A percentile compares a stretch with the other conserved stretches of the same genome.
These are phyloP conservation scores for Auriscalpium microsporum DNA, from an alignment of 768 basidiomycete species.

Conservation along the genomic window DNA sequence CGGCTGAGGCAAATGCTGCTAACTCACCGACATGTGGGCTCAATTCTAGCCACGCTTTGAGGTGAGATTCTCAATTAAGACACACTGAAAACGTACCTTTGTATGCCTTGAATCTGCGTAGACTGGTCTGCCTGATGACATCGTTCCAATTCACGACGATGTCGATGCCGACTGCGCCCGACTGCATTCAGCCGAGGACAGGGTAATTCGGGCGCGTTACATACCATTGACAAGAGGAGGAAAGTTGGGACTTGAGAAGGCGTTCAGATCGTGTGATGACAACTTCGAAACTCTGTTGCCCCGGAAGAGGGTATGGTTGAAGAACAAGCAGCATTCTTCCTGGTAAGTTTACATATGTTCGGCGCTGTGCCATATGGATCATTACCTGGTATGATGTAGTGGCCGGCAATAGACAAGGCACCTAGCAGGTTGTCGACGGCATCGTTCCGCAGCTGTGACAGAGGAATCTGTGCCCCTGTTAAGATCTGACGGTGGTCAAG, in stretches of 20 bases:
- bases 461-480: constrained; percentile 89
- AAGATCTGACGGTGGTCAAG: constrained; percentile 46
- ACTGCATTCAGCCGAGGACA: background rate
- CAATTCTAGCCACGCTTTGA: constrained; percentile 48
- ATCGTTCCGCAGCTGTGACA: constrained; percentile 88
- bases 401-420: constrained; percentile 80
- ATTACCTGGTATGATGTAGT: constrained; percentile 83
- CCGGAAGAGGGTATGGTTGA: constrained; percentile 82
- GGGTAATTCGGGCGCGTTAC: background rate
- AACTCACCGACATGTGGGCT: constrained; percentile 70
- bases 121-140: constrained; percentile 73
- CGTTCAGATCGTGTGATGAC: constrained; percentile 76
- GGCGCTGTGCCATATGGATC: background rate
- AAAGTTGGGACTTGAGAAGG: constrained; percentile 82
- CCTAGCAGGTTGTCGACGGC: constrained; percentile 91
- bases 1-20: no score
- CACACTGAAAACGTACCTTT: constrained; percentile 40
- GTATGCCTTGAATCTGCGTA: constrained; percentile 74
- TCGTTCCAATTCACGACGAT: constrained; percentile 85
- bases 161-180: constrained; percentile 72
- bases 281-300: constrained; percentile 79
- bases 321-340: constrained; percentile 80
- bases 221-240: constrained; percentile 72
- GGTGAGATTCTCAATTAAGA: background rate
- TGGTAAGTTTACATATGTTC: background rate